Conservation (phyloP, 2,329 filamentous ascomycete species). For the Zymoseptoria brevis region DNA sequence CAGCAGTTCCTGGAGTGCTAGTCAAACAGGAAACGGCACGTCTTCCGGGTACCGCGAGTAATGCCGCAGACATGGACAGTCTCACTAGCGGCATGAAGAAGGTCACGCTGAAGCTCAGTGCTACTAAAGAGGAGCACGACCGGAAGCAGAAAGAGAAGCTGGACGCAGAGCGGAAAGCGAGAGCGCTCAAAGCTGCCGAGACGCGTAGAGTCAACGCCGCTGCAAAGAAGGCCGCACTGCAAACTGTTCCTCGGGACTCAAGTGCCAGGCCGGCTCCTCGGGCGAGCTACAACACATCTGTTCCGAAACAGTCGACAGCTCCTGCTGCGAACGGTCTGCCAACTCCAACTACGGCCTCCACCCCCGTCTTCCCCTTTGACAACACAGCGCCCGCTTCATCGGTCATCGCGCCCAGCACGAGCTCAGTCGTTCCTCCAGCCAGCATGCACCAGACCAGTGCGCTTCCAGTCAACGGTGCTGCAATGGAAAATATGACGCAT, state of each 20-base stretch:
- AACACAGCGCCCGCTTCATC: background rate
- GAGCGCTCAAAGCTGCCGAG: slow-evolving; percentile 28
- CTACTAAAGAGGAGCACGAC: slow-evolving; percentile 50
- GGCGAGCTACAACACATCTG: background rate
- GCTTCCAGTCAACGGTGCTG: background rate
- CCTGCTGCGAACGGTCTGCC: background rate
- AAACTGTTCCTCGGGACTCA: slow-evolving; percentile 1
- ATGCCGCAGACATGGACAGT: slow-evolving; percentile 38
- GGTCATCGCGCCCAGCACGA: background rate
- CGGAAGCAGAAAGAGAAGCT: slow-evolving; percentile 32
- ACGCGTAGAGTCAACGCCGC: slow-evolving; percentile 27
- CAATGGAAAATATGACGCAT: background rate
- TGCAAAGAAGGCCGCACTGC: slow-evolving; percentile 23
- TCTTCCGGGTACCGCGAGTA: background rate
- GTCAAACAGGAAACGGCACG: background rate
- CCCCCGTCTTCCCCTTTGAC: background rate
- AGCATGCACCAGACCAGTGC: background rate
- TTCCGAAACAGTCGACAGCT: background rate
- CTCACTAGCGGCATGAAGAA: slow-evolving; percentile 48
- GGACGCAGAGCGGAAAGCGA: slow-evolving; percentile 34
- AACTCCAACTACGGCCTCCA: background rate
- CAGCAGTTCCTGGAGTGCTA: background rate
- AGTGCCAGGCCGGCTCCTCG: background rate
- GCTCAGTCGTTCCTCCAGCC: background rate
- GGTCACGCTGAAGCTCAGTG: slow-evolving; percentile 50